These are phyloP conservation scores for Coniochaeta sp. DNA, from an alignment of 2,329 filamentous ascomycete species.

Conservation along the genomic window DNA sequence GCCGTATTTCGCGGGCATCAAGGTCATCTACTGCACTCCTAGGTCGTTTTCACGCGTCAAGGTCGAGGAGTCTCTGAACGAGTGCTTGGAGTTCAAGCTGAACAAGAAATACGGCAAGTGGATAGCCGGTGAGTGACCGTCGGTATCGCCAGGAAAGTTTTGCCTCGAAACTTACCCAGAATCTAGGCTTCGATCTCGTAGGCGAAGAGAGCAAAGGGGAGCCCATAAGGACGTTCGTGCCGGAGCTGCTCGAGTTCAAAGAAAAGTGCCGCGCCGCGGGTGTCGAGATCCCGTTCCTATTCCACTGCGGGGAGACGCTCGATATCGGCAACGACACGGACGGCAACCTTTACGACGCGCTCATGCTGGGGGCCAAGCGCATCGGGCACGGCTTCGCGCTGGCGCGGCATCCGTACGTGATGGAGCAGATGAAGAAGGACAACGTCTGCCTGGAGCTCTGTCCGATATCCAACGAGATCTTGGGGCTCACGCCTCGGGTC, in stretches of 20 bases:
- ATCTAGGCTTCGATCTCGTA: slow-evolving; percentile 59
- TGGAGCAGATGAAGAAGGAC: slow-evolving; percentile 56
- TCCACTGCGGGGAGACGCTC: slow-evolving; percentile 71
- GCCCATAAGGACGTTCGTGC: slow-evolving; percentile 48
- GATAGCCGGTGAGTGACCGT: slow-evolving; percentile 49
- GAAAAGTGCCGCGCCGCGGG: slow-evolving; percentile 36
- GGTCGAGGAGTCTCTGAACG: slow-evolving; percentile 46
- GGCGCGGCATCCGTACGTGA: slow-evolving; percentile 57
- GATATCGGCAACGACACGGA: slow-evolving; percentile 58
- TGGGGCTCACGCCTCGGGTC: slow-evolving; percentile 60
- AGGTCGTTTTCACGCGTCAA: slow-evolving; percentile 43
- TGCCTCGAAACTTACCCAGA: neutral
- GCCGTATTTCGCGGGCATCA: slow-evolving; percentile 53
- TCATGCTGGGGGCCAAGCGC: slow-evolving; percentile 57
- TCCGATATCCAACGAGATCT: slow-evolving; percentile 69
- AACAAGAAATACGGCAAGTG: slow-evolving; percentile 40
- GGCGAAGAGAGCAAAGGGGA: slow-evolving; percentile 58
- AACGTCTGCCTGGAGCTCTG: slow-evolving; percentile 68
- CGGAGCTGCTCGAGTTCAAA: slow-evolving; percentile 50
- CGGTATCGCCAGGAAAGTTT: neutral
- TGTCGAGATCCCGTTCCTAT: slow-evolving; percentile 62
- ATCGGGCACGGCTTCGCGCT: slow-evolving; percentile 70
- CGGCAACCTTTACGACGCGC: slow-evolving; percentile 62
- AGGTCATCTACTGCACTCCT: slow-evolving; percentile 66
- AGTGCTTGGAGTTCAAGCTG: slow-evolving; percentile 55